Evolutionary conservation across 2,329 filamentous ascomycete species (phyloP), one percentile per base, ranked within the genome.

Genomic region (Arachnopeziza araneosa): DNA sequence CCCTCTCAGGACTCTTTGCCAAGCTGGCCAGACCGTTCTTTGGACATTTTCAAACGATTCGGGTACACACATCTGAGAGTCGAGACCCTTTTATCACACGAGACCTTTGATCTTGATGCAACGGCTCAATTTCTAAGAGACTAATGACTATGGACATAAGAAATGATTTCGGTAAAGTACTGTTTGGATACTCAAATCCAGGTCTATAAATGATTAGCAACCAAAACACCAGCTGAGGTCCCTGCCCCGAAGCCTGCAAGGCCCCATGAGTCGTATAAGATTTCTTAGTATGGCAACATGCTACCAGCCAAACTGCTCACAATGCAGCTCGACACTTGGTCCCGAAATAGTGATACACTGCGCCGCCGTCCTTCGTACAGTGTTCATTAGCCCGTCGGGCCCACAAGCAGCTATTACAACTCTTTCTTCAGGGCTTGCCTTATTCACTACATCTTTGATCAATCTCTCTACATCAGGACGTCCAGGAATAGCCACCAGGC

Each of bases 331-430:
- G 17, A 82, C 73, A 26, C 75, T 76, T 0, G 79, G 77, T 1
- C 79, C 79, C 24, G 74, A 71, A 2, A 72, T 69, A 0, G 68
- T 70, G 44, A 82, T 79, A 64, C 74, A 74, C 24, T 70, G 70
- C 2, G 79, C 79, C 19, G 76, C 75, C 0, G 76, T 75, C 30
- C 77, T 73, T 50, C 79, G 72, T 26, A 79, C 77, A 3, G 72
- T 70, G 50, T 71, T 70, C 71, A 80, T 77, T 54, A 83, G 64
- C 3, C 72, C 68, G 21, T 73, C 71, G 1, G 80, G 79, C 1
- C 79, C 79, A 68, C 80, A 83, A 1, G 75, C 79, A 7, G 76
- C 78, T 49, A 83, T 72, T 8, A 78, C 71, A 14, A 79, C 72
- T 30, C 75, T 73, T 61, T 77, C 72, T 50, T 72, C 67, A 19